Base-by-base conservation (phyloP, 768 basidiomycete genomes). In the Tricholomella constricta region DNA sequence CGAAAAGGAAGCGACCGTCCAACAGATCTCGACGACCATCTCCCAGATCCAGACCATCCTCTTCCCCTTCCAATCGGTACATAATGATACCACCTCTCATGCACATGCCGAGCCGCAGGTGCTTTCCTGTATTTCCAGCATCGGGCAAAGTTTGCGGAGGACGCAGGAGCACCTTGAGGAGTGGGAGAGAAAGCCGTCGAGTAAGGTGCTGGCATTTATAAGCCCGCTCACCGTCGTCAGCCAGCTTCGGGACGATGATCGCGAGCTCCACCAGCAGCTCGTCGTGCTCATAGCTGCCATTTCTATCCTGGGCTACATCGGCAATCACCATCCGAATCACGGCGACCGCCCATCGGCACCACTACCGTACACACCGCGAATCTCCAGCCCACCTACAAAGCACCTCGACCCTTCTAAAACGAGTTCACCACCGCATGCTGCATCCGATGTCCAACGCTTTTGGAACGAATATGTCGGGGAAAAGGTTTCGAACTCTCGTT, bases 401-500 rank as follows among this genome's bases (percentile, higher is more conserved):
- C n/a, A n/a, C n/a, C n/a, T n/a, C n/a, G n/a, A n/a, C n/a, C n/a
- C n/a, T n/a, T n/a, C n/a, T n/a, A n/a, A n/a, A n/a, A n/a, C n/a
- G n/a, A n/a, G n/a, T n/a, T n/a, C n/a, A n/a, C n/a, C n/a, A n/a
- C n/a, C n/a, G n/a, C n/a, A n/a, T n/a, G n/a, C n/a, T n/a, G n/a
- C n/a, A n/a, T n/a, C n/a, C n/a, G n/a, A n/a, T n/a, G 61, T 62
- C 14, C 40, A 36, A 6, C 47, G 56, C 31, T 68, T 69, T 40
- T 67, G 68, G 68, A 42, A 49, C 5, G 54, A 48, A 10, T 60
- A 59, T 35, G 47, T 68, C 17, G 65, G 66, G n/a, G 56, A 55
- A 6, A 57, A 66, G 60, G 66, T 62, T 15, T n/a, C n/a, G n/a
- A n/a, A n/a, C n/a, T n/a, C n/a, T n/a, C n/a, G n/a, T n/a, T n/a